These are phyloP conservation scores for Ceratobasidium sp. DNA, from an alignment of 1,284 basidiomycete species.

Conservation along the genomic window DNA sequence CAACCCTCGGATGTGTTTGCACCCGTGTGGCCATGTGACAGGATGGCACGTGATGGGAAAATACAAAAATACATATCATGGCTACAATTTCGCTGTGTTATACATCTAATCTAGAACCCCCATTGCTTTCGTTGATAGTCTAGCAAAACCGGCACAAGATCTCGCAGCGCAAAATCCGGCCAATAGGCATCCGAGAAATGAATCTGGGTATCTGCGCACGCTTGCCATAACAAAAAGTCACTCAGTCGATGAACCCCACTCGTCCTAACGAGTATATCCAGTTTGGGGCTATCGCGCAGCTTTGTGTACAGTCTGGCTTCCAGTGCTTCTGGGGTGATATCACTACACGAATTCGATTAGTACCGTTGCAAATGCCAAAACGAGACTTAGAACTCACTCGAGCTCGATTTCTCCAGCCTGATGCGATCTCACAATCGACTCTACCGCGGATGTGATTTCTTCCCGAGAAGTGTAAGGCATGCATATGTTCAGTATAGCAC, in stretches of 20 bases:
- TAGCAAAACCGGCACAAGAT: slow-evolving; percentile 85
- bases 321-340: slow-evolving; percentile 71
- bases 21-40: no score
- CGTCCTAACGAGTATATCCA: slow-evolving; percentile 92
- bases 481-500: slow-evolving; percentile 91
- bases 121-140: slow-evolving; percentile 84
- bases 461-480: slow-evolving; percentile 94
- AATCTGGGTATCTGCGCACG: slow-evolving; percentile 81
- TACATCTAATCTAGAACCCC: slow-evolving; percentile 44
- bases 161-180: slow-evolving; percentile 92
- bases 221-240: slow-evolving; percentile 93
- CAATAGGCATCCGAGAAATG: slow-evolving; percentile 92
- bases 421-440: slow-evolving; percentile 62
- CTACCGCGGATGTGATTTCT: slow-evolving; percentile 85
- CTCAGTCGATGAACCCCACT: slow-evolving; percentile 90
- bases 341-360: slow-evolving; percentile 47
- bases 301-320: slow-evolving; percentile 72
- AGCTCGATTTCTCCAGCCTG: slow-evolving; percentile 53
- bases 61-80: no score
- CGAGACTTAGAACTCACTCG: slow-evolving; percentile 47
- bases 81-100: no score
- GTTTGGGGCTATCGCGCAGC: slow-evolving; percentile 72
- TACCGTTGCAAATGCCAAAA: slow-evolving; percentile 12
- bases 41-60: no score
- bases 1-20: not conserved